Evolutionary conservation across 768 basidiomycete genomes (phyloP).

Genomic region (Mrakia frigida): DNA sequence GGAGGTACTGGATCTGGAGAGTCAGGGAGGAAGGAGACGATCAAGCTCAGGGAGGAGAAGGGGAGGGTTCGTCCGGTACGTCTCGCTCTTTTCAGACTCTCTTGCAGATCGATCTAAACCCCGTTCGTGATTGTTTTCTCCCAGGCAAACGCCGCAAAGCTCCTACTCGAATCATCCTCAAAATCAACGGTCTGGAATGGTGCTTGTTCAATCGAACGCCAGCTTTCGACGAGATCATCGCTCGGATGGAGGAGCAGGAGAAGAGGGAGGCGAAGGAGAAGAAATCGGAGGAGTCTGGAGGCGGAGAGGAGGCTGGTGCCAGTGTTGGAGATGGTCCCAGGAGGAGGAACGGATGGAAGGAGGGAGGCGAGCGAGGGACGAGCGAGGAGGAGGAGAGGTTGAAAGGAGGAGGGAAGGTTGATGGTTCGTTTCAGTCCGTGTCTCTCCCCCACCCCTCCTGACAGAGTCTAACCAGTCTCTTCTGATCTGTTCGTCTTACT

Average conservation of each 20-base stretch:
- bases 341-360: not conserved
- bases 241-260: constrained; percentile 45
- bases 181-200: constrained; percentile 83
- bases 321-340: no score
- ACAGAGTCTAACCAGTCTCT: not conserved
- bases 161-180: constrained; percentile 64
- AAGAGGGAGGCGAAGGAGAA: constrained; percentile 1
- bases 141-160: constrained; percentile 25
- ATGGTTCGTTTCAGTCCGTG: not conserved
- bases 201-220: constrained; percentile 86
- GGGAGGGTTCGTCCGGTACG: constrained; percentile 36
- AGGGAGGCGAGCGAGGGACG: not conserved
- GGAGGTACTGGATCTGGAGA: constrained; percentile 87
- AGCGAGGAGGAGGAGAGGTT: not conserved
- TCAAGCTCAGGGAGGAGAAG: constrained; percentile 41
- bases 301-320: not conserved
- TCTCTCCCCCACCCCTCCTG: not conserved
- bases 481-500: not conserved
- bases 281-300: not conserved
- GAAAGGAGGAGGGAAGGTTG: not conserved
- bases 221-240: constrained; percentile 78
- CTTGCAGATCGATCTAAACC: not conserved
- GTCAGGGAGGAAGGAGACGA: constrained; percentile 72
- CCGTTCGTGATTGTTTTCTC: not conserved
- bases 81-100: not conserved